Evolutionary conservation across 192 early-diverging fungal species (phyloP).

Genomic region (Rhizophagus prolifer): DNA sequence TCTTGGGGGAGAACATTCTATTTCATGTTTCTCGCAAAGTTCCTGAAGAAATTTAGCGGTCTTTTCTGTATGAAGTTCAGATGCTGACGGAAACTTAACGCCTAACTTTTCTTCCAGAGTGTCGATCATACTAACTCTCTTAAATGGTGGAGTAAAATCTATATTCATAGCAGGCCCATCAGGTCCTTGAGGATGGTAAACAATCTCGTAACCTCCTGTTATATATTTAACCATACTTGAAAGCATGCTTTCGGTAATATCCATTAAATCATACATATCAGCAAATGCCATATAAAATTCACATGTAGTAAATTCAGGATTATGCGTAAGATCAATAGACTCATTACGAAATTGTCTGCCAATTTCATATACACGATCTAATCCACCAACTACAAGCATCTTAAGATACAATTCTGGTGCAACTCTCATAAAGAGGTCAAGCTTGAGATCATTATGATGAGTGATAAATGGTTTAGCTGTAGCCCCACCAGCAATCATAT

Average conservation of each 20-base stretch:
- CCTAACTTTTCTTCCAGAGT: conserved; percentile 88
- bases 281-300: conserved; percentile 99
- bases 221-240: conserved; percentile 92
- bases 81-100: conserved; percentile 88
- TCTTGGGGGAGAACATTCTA: conserved; percentile 93
- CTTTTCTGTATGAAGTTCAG: conserved; percentile 75
- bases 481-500: conserved; percentile 96
- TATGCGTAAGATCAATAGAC: conserved; percentile 97
- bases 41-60: conserved; percentile 90
- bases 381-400: conserved; percentile 96
- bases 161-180: conserved; percentile 76
- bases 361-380: conserved; percentile 99
- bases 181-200: conserved; percentile 92
- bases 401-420: conserved; percentile 98
- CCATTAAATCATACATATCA: conserved; percentile 95
- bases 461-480: conserved; percentile 99
- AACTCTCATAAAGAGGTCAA: conserved; percentile 98
- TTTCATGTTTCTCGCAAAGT: conserved; percentile 91
- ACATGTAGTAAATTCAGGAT: conserved; percentile 99
- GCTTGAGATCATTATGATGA: conserved; percentile 99
- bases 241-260: conserved; percentile 81
- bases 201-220: conserved; percentile 86
- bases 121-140: conserved; percentile 88
- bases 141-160: conserved; percentile 97
- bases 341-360: conserved; percentile 99